A percentile compares a stretch with the other conserved stretches of the same genome.
Conservation (phyloP, 129 eudicot genomes). For the Arctium minus region DNA sequence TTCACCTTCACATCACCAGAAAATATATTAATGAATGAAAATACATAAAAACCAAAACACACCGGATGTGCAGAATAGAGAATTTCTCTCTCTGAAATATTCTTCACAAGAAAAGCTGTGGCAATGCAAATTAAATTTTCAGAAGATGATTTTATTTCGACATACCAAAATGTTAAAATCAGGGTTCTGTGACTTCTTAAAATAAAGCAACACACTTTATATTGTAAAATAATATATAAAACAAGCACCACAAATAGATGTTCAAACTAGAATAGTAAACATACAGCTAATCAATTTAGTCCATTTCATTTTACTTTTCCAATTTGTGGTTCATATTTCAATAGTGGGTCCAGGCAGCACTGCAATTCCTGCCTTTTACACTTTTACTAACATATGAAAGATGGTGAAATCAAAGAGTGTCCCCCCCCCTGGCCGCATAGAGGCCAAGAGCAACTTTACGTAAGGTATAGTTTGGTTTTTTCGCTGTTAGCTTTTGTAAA, state of each 20-base stretch:
- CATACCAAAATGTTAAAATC: background rate
- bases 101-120: background rate
- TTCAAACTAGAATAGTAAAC: background rate
- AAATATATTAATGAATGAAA: background rate
- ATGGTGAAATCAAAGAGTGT: background rate
- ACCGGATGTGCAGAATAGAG: background rate
- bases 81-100: background rate
- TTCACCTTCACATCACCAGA: constrained; percentile 49
- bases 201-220: background rate
- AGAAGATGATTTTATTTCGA: background rate
- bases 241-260: background rate
- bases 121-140: background rate
- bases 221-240: background rate
- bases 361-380: background rate
- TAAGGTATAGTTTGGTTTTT: background rate
- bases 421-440: background rate
- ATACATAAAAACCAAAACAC: background rate
- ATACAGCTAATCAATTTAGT: background rate
- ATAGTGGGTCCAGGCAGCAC: background rate
- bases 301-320: background rate
- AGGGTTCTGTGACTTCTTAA: background rate
- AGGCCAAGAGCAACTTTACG: background rate
- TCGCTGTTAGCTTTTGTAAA: background rate
- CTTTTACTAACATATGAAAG: background rate
- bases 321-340: background rate